A percentile compares a stretch with the other conserved stretches of the same genome.
Evolutionary conservation across 192 early-diverging fungal genomes (phyloP).

Genomic region (Backusella sp.): DNA sequence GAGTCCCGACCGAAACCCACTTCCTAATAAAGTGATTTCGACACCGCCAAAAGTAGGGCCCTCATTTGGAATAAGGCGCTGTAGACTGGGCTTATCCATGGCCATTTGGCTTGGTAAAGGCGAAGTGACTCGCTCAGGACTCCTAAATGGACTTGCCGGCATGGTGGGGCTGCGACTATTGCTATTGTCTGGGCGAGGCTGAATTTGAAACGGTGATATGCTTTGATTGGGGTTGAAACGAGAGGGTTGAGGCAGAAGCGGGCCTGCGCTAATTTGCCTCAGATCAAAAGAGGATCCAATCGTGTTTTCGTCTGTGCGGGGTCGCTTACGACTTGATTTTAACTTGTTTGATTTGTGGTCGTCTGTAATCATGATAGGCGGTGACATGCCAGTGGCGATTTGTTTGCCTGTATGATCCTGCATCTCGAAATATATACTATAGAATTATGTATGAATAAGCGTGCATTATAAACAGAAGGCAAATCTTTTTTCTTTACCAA

Average conservation of each 20-base stretch:
- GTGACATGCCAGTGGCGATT: conserved; percentile 84
- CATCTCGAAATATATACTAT: conserved; percentile 75
- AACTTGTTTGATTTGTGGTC: conserved; percentile 90
- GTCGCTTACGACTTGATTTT: conserved; percentile 37
- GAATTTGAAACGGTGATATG: background rate
- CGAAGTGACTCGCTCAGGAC: background rate
- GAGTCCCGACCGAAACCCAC: conserved; percentile 68
- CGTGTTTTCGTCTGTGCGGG: conserved; percentile 21
- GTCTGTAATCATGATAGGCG: conserved; percentile 96
- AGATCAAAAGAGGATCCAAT: background rate
- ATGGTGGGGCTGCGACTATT: background rate
- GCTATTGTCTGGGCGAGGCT: conserved; percentile 4
- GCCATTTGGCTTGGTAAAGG: background rate
- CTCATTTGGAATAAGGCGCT: conserved; percentile 69
- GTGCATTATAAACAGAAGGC: background rate
- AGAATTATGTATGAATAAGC: background rate
- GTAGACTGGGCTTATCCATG: conserved; percentile 17
- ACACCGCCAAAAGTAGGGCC: conserved; percentile 78
- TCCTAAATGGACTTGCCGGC: conserved; percentile 5
- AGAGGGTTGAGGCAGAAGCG: conserved; percentile 7
- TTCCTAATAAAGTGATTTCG: conserved; percentile 72
- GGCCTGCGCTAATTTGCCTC: conserved; percentile 7
- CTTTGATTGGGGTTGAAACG: background rate
- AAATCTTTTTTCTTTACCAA: conserved; percentile 35
- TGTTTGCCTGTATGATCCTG: conserved; percentile 65